Base-by-base conservation (phyloP, 805 yeast genomes). In the Schwanniomyces occidentalis region DNA sequence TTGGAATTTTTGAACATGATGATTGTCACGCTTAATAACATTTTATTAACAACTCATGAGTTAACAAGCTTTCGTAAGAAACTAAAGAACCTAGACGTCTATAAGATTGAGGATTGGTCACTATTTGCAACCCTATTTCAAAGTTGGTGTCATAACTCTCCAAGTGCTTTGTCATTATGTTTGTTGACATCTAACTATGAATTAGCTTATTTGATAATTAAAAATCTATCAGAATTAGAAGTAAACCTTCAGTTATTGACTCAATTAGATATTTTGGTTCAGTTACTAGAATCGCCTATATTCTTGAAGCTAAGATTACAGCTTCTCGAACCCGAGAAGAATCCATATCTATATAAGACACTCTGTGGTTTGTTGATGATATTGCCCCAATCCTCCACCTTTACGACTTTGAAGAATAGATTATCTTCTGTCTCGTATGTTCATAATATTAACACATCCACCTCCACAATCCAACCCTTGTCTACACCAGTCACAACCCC, bases 311-410 rank as follows among this genome's bases (percentile, higher is more conserved):
- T 90, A 44, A 75, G 99, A 39, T 65, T 93, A 35, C 96, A 91
- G 58, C 65, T 93, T n/a, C 65, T 93, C 30, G 95, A 87, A 51
- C 96, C 96, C 1, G 86, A 82, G 30, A 77, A 75, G 43, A 75
- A 85, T 53, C 95, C 95, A 1, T 85, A 75, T 50, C 63, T 93
- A 21, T 86, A 83, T 69, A 87, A 88, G 54, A 85, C 96, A 34
- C 71, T 93, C 19, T 93, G 88, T 56, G 99, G 98, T 2, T 74
- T 93, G 19, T 66, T 93, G 40, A 93, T 93, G 99, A 71, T 93
- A 4, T 61, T 93, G 32, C 99, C 99, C 0, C 99, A 93, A 56
- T 87, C 96, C 0, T 75, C 86, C 8, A 95, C 98, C 0, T 93
- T 87, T 55, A 79, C 75, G n/a, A 78, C 85, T 0, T 69, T 93